These are phyloP conservation scores for Cordyceps farinosa DNA, from an alignment of 2,329 filamentous ascomycete species.

Conservation along the genomic window DNA sequence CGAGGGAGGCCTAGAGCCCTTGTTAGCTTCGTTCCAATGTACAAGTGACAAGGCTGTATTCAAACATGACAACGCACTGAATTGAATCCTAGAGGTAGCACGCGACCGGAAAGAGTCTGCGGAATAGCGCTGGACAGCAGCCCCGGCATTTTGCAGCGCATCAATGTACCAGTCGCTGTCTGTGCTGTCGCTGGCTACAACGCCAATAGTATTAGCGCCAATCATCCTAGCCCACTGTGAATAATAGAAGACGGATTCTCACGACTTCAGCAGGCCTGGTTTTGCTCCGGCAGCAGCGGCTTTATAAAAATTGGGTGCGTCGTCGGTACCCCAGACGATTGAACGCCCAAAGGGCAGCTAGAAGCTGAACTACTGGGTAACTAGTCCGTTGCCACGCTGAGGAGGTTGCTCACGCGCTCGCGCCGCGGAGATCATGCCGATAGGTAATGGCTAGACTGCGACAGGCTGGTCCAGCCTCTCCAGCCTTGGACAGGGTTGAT, in stretches of 20 bases:
- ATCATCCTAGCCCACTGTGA: neutral
- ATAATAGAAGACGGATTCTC: neutral
- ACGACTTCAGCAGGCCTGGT: neutral
- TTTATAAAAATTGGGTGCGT: neutral
- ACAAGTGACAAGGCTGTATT: neutral
- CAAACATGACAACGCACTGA: neutral
- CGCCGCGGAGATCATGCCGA: slow-evolving; percentile 14
- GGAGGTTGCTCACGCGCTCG: neutral
- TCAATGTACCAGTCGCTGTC: neutral
- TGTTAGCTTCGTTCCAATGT: neutral
- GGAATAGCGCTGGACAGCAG: neutral
- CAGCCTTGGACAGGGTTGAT: neutral
- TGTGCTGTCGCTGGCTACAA: neutral
- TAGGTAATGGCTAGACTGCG: neutral
- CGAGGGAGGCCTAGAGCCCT: neutral
- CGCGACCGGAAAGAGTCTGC: neutral
- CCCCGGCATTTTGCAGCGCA: neutral
- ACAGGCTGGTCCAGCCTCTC: neutral
- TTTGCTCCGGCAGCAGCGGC: neutral
- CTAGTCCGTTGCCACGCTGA: neutral
- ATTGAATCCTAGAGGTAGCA: neutral
- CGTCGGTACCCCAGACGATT: neutral
- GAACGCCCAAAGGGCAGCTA: too few relatives aligned
- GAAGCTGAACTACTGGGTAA: too few relatives aligned
- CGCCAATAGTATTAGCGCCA: neutral